A percentile compares a stretch with the other conserved stretches of the same genome.
Conservation (phyloP, 441 rosid genomes). For the Viola pubescens region DNA sequence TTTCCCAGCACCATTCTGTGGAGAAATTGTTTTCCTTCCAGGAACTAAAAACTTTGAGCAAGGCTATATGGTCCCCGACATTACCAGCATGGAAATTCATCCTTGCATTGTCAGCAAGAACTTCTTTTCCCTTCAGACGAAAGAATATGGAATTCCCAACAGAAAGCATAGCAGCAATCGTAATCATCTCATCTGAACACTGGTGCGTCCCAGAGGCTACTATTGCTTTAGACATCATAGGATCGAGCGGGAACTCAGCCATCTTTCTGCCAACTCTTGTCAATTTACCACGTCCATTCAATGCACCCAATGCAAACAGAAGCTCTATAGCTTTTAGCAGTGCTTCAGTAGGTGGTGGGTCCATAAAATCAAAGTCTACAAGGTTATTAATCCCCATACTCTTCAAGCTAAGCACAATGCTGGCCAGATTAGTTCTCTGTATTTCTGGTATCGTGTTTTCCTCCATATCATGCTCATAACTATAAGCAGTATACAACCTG, state of each 20-base stretch:
- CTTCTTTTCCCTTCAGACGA: constrained; percentile 97
- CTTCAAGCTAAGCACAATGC: constrained; percentile 84
- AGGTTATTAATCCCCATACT: constrained; percentile 97
- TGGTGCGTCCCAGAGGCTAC: constrained; percentile 89
- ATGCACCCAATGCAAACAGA: constrained; percentile 81
- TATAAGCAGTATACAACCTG: constrained; percentile 78
- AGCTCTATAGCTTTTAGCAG: constrained; percentile 83
- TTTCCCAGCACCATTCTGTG: constrained; percentile 97
- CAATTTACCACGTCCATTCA: constrained; percentile 87
- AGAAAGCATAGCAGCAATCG: constrained; percentile 93
- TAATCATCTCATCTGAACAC: constrained; percentile 89
- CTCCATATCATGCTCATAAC: constrained; percentile 78
- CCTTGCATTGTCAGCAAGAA: constrained; percentile 93
- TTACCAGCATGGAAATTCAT: constrained; percentile 90
- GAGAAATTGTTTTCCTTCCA: constrained; percentile 97
- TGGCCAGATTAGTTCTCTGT: constrained; percentile 91
- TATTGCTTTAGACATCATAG: constrained; percentile 89
- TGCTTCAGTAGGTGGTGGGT: constrained; percentile 97
- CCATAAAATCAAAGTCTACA: constrained; percentile 93
- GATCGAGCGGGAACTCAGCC: constrained; percentile 98
- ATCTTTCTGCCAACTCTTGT: constrained; percentile 91
- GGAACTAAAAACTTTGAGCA: constrained; percentile 88
- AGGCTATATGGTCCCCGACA: constrained; percentile 92
- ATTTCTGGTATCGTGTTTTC: constrained; percentile 91
- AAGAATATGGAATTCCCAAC: constrained; percentile 89